Evolutionary conservation across 1,139 yeast genomes (phyloP), one percentile per base, ranked within the genome.

Genomic region (Sugiyamaella xylanicola): DNA sequence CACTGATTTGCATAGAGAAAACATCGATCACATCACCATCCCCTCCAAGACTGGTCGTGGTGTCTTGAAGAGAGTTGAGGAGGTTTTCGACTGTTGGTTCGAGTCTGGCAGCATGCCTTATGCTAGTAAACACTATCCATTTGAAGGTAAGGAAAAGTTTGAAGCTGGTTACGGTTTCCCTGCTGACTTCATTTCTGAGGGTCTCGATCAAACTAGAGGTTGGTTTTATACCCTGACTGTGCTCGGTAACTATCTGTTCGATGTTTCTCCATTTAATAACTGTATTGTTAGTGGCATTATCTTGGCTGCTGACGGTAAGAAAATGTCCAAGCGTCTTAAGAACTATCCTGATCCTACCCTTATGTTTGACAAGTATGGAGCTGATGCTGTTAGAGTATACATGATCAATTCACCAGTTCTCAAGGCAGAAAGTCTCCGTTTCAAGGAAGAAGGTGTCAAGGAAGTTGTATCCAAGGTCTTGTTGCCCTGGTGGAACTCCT

Each of bases 41-140:
- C 98, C 98, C 57, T 92, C 98, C n/a, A 79, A 84, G 69, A 72
- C 81, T 68, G 98, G 99, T 64, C 92, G 90, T 72, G 97, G 97
- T 64, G 76, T 72, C 35, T 82, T 95, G 74, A 87, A 77, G 73
- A 87, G 99, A 80, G 81, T 93, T 61, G 98, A 93, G 72, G 99
- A 93, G 75, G 99, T 95, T 54, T 95, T 95, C 69, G 99, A 95
- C 76, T 95, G 99, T 79, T 95, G 99, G 99, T 95, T 93, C 70
- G 99, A 95, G 78, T 90, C 97, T 32, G 99, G 99, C 65, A 86
- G 97, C 53, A 95, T 95, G 99, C 99, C 99, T 61, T 95, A 87
- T 66, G 98, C 98, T 54, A 87, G 96, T 48, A 87, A 87, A 71
- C 99, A 95, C 74, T 95, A 92, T 71, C 99, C 99, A 65, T 93